Conservation (phyloP, 345 rosid genomes). For the Lagerstroemia speciosa region DNA sequence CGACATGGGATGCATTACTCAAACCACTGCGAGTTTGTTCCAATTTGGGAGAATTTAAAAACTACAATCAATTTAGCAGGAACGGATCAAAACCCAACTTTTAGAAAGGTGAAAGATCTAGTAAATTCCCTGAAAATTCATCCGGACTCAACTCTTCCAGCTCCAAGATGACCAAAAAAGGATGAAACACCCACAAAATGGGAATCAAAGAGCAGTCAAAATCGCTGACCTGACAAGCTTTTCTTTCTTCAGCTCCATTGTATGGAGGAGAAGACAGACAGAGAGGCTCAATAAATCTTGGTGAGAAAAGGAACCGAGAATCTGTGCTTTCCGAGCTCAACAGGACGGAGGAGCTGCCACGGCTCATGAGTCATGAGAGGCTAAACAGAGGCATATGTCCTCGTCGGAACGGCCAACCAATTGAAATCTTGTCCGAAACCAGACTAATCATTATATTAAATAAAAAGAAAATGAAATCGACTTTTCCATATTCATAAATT, state of each 20-base stretch:
- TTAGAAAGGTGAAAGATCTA: neutral
- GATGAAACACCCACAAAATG: slow-evolving; percentile 9
- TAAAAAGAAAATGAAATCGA: neutral
- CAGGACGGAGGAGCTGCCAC: neutral
- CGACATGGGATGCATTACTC: too few relatives aligned
- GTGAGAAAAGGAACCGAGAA: neutral
- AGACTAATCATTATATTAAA: neutral
- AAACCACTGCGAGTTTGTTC: neutral
- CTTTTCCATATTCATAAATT: too few relatives aligned
- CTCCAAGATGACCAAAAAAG: neutral
- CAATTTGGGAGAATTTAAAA: neutral
- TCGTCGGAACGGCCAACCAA: too few relatives aligned
- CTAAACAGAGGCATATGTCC: neutral
- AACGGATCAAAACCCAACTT: neutral
- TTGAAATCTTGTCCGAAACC: neutral
- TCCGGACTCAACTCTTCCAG: neutral
- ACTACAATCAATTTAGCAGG: neutral
- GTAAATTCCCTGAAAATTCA: neutral
- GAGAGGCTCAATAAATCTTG: neutral
- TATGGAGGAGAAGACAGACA: neutral
- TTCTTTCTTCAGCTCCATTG: slow-evolving; percentile 54
- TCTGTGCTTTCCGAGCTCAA: neutral
- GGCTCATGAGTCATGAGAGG: neutral
- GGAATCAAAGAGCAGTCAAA: neutral
- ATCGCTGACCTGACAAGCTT: slow-evolving; percentile 43